Evolutionary conservation across 2,329 filamentous ascomycete species (phyloP), one percentile per base, ranked within the genome.

Genomic region (Colletotrichum nymphaeae): DNA sequence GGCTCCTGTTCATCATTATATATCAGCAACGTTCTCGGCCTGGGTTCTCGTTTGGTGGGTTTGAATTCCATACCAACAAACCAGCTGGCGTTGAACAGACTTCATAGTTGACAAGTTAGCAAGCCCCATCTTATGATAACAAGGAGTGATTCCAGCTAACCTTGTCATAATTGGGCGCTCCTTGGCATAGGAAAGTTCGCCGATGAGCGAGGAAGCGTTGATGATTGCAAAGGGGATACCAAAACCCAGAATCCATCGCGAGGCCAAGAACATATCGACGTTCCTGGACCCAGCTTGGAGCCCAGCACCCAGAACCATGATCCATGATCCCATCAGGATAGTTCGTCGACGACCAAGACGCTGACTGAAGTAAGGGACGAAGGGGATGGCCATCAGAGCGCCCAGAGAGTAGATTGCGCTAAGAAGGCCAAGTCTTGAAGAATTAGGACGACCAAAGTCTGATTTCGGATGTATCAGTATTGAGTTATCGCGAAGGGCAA

Each of bases 201-300:
- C 86, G 5, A 90, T 84, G 67, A 90, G 78, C 2, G 84, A 83
- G 0, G 88, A 88, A 0, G 86, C 86, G 0, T 85, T 84, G 35
- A 88, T 86, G 60, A 88, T 89, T 56, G 84, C 85, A 74, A 88
- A 88, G 0, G 85, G 83, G 30, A 89, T 84, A 6, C 89, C 88
- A 35, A 89, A 87, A 2, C 89, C 89, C 11, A 90, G 82, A 14
- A 90, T 78, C 73, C 88, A 86, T 63, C 89, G 85, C 22, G 87
- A 84, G 11, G 87, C 81, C 53, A 90, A 83, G 76, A 89, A 91
- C 88, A 89, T 82, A 63, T 80, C 88, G 74, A 80, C 32, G 8
- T 73, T 64, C 2, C 70, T 37, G 2, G 70, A 22, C 19, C 84
- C 84, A 14, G 86, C 78, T 63, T 84, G 81, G 0, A 84, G 49